Evolutionary conservation across 2,329 filamentous ascomycete species (phyloP), one percentile per base, ranked within the genome.

Genomic region (Mycogone perniciosa): DNA sequence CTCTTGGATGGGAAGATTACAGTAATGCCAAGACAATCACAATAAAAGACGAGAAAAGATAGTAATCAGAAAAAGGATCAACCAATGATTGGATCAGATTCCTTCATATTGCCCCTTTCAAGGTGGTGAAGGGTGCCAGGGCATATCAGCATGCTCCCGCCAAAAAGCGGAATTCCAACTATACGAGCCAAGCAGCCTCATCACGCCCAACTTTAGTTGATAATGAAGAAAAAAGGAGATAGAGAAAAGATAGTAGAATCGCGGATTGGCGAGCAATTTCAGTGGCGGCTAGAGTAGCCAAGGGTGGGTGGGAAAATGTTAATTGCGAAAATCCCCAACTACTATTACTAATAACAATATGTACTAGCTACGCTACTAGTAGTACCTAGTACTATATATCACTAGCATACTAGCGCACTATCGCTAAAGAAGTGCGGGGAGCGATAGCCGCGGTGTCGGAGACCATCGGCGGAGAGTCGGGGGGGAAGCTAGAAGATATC

Each of bases 121-220:
- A 75, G 77, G 79, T 85, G 81, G 81, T 84, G 74, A 78, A 67
- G 48, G 65, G 77, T 74, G 79, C 79, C 76, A 71, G 73, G 72
- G 80, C 81, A 85, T 83, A 55, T 83, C 80, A 80, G 71, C 81
- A 84, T 76, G 72, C 73, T 74, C 73, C 76, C 73, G 71, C 67
- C 20, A 63, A 69, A 60, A 71, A 68, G 72, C 70, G 71, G 73
- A 76, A 73, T 67, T 68, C 68, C 71, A 71, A 78, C 2, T 84
- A 68, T 72, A 69, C 50, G 75, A 66, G 68, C 71, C 65, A 54
- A 77, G 79, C 80, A 77, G 74, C 75, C 83, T 87, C 86, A 79
- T 90, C 85, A 85, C 76, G 67, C 81, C 83, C 85, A 84, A 80
- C 81, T 63, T 81, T 89, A 89, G 85, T 89, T 88, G 82, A 78